A percentile compares a stretch with the other conserved stretches of the same genome.
These are phyloP conservation scores for Colletotrichum spinosum DNA, from an alignment of 2,329 filamentous ascomycete species.

Conservation along the genomic window DNA sequence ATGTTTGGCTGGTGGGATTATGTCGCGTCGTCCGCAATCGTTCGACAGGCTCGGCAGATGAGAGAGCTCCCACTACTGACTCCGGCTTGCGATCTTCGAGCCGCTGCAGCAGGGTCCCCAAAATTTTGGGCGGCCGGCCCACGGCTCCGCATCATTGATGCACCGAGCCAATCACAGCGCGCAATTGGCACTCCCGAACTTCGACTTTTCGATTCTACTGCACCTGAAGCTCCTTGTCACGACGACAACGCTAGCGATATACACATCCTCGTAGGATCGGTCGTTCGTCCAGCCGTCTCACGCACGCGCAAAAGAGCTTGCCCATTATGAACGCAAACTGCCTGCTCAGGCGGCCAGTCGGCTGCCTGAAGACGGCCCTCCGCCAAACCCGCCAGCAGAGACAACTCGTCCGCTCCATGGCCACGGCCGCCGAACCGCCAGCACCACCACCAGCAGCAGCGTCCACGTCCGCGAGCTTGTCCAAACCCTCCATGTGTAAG, in stretches of 20 bases:
- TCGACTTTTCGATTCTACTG: constrained; percentile 35
- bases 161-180: constrained; percentile 52
- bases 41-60: constrained; percentile 13
- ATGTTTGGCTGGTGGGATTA: constrained; percentile 7
- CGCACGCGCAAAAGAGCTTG: constrained; percentile 5
- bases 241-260: not conserved
- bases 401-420: constrained; percentile 58
- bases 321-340: constrained; percentile 70
- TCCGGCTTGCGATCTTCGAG: too few relatives aligned
- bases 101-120: constrained; percentile 17
- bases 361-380: constrained; percentile 75
- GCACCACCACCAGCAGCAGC: constrained; percentile 43
- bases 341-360: constrained; percentile 76
- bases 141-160: constrained; percentile 38
- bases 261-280: not conserved
- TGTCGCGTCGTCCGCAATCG: constrained; percentile 1
- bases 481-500: constrained; percentile 48
- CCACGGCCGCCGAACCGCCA: constrained; percentile 49
- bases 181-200: constrained; percentile 36
- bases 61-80: constrained; percentile 7
- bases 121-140: constrained; percentile 25
- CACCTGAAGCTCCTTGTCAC: too few relatives aligned
- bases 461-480: constrained; percentile 42
- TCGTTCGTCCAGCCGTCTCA: constrained; percentile 1
- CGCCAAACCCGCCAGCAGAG: constrained; percentile 67